A percentile compares a stretch with the other conserved stretches of the same genome.
These are phyloP conservation scores for Neurospora sp. DNA, from an alignment of 2,329 filamentous ascomycete species.

Conservation along the genomic window DNA sequence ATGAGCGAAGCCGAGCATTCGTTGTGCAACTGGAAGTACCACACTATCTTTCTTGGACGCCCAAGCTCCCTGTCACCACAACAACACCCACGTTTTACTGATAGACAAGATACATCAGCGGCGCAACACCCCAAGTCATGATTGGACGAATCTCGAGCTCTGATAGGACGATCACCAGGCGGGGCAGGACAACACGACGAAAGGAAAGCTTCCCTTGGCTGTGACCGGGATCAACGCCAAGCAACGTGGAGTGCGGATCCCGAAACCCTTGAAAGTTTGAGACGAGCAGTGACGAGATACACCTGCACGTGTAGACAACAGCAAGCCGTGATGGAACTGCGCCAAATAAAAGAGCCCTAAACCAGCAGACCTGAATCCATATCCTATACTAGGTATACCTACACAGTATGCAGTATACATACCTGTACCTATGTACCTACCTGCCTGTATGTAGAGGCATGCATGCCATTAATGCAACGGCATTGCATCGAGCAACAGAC, in stretches of 20 bases:
- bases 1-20: neutral
- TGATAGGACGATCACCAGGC: neutral
- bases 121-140: neutral
- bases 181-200: neutral
- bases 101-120: neutral
- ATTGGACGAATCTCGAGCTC: neutral
- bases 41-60: neutral
- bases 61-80: neutral
- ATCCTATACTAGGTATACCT: neutral
- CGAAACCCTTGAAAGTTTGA: neutral
- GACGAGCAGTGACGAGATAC: neutral
- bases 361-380: neutral
- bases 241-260: conserved; percentile 8
- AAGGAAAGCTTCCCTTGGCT: neutral
- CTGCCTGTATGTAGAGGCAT: neutral
- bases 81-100: neutral
- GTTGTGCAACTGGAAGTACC: neutral
- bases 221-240: conserved; percentile 8
- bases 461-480: neutral
- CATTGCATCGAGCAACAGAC: neutral
- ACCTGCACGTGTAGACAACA: neutral
- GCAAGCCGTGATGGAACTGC: neutral
- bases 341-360: neutral
- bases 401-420: neutral
- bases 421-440: neutral